These are phyloP conservation scores for Bidens hawaiensis DNA, from an alignment of 140 eudicot genomes.

Conservation along the genomic window DNA sequence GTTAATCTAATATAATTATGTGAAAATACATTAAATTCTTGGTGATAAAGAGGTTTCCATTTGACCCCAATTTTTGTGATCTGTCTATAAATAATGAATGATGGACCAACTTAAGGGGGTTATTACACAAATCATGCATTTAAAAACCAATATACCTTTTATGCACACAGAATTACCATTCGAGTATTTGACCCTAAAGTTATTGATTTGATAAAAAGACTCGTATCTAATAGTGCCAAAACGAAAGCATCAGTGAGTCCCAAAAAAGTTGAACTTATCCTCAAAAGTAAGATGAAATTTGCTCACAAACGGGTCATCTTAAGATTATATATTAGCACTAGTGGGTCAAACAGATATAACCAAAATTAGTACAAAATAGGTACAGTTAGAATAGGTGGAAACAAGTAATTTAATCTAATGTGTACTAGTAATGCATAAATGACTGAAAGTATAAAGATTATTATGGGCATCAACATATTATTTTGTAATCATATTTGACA, in stretches of 20 bases:
- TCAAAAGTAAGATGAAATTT: neutral
- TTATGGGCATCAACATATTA: neutral
- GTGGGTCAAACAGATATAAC: neutral
- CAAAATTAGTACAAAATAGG: neutral
- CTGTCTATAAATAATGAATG: neutral
- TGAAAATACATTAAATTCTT: neutral
- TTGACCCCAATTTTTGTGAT: neutral
- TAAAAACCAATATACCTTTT: neutral
- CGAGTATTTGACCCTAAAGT: conserved; percentile 6
- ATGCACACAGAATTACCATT: conserved; percentile 16
- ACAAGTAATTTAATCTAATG: neutral
- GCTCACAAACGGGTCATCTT: neutral
- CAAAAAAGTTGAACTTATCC: neutral
- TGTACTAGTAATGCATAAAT: neutral
- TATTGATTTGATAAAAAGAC: neutral
- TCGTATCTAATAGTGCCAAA: conserved; percentile 2
- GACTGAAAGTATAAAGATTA: neutral
- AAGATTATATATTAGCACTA: neutral
- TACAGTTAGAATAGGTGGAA: neutral
- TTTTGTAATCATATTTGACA: too few relatives aligned
- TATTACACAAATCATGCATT: conserved; percentile 9
- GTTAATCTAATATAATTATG: too few relatives aligned
- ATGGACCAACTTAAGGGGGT: neutral
- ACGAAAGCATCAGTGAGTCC: conserved; percentile 1
- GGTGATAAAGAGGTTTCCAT: neutral